A percentile compares a stretch with the other conserved stretches of the same genome.
These are phyloP conservation scores for Leucosporidium yakuticum DNA, from an alignment of 768 basidiomycete genomes.

Conservation along the genomic window DNA sequence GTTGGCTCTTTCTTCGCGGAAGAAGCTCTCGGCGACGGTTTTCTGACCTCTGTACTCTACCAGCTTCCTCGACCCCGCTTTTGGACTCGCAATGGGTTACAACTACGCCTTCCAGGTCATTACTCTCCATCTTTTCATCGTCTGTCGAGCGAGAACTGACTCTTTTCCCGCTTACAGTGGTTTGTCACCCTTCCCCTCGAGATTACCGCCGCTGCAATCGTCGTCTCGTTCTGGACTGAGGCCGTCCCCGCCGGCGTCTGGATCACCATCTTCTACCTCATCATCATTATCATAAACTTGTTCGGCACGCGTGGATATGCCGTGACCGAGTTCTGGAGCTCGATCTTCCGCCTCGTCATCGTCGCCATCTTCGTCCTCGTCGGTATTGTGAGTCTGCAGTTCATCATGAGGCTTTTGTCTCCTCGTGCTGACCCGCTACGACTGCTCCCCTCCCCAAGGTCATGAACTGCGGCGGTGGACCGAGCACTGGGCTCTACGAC, in stretches of 20 bases:
- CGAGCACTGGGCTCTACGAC: constrained; percentile 3
- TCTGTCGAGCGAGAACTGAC: no score
- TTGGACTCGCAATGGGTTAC: constrained; percentile 38
- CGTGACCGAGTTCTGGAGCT: constrained; percentile 74
- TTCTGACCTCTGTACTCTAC: no score
- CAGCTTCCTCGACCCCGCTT: constrained; percentile 2
- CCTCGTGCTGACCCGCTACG: no score
- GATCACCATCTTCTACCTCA: constrained; percentile 28
- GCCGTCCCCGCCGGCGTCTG: constrained; percentile 53
- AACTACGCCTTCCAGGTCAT: constrained; percentile 2
- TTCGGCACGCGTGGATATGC: constrained; percentile 47
- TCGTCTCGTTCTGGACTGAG: constrained; percentile 52
- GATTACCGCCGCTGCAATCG: constrained; percentile 75
- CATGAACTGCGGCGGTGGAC: constrained; percentile 73
- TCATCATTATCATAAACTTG: constrained; percentile 54
- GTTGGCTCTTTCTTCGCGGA: no score
- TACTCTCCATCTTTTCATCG: no score
- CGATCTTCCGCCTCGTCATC: constrained; percentile 51
- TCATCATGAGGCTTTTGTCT: no score
- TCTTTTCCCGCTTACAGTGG: constrained; percentile 50
- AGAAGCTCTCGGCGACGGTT: no score
- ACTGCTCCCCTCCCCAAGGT: constrained; percentile 36
- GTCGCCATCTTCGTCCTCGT: constrained; percentile 71
- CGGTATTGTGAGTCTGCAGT: constrained; percentile 49
- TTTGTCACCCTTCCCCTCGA: constrained; percentile 80